Base-by-base conservation (phyloP, 192 early-diverging fungal genomes). In the Phlyctochytrium planicorne region DNA sequence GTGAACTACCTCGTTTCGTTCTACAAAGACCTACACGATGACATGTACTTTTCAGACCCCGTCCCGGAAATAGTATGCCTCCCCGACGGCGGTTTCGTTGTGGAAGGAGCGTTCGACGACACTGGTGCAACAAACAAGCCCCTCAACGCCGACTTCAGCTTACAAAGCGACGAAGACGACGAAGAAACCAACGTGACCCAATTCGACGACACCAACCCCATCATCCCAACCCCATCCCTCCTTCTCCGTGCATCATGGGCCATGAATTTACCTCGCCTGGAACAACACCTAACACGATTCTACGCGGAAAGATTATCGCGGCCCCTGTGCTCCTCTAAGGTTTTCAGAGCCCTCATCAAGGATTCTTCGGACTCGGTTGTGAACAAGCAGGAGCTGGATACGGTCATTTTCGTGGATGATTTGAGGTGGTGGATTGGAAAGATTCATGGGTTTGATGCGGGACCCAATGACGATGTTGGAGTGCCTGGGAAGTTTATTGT, bases 341-440 rank as follows among this genome's bases (percentile, higher is more conserved):
- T 57, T 34, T 83, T 86, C 66, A 27, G 37, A 31, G 59, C 56
- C 1, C 47, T 85, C 0, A 61, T 85, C 30, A 52, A 27, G 16
- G 76, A 82, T 50, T 67, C 63, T 2, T 74, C 80, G 12, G 65
- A 80, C 20, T 60, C 52, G 23, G 82, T 82, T 32, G 30, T 52
- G 30, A 67, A 63, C 35, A 30, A 80, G 37, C 59, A 85, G 65
- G 80, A 82, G 61, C 75, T 71, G 2, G 84, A 85, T 66, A 75
- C 84, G 2, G 69, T 85, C 32, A 75, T 84, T 24, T 72, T 85
- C 31, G 71, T 83, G 27, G 84, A 85, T 63, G 84, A 85, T 65
- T 53, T 85, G 52, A 60, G 75, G 24, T 85, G 69, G 37, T 85
- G 72, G 70, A 52, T 85, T 1, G 63, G 52, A 20, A 79, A 72